A percentile compares a stretch with the other conserved stretches of the same genome.
phyloP scores from a whole-genome alignment of 1,284 basidiomycete species.

The Apiotrichum siamense region DNA sequence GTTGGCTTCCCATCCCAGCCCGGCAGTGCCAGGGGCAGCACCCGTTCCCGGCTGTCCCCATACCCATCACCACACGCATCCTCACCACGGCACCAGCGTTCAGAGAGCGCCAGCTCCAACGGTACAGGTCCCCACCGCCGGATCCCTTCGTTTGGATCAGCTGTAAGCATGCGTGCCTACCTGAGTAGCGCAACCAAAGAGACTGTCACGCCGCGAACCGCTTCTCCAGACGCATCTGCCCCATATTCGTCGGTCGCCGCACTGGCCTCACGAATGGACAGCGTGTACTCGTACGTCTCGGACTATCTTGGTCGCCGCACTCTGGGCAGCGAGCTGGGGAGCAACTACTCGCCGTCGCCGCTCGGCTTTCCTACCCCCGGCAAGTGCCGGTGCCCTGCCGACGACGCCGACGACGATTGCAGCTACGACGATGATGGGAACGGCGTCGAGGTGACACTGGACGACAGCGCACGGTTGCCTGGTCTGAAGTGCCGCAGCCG shows the following conservation, averaged over 20 bases:
- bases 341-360: slow-evolving; percentile 4
- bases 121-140: slow-evolving; percentile 1
- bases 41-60: slow-evolving; percentile 2
- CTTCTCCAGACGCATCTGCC: not conserved
- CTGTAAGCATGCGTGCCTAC: not conserved
- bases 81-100: not conserved
- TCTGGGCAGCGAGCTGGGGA: slow-evolving; percentile 28
- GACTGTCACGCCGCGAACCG: not conserved
- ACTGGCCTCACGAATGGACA: slow-evolving; percentile 5
- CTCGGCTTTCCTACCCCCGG: not conserved
- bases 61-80: slow-evolving; percentile 3
- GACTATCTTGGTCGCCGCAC: slow-evolving; percentile 17
- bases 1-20: not conserved
- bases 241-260: not conserved
- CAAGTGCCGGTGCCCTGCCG: not conserved
- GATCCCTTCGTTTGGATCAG: not conserved
- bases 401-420: not conserved
- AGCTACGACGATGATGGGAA: not conserved
- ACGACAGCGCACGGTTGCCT: no score
- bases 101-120: not conserved
- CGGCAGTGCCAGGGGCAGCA: not conserved
- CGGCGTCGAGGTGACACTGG: not conserved
- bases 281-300: slow-evolving; percentile 15
- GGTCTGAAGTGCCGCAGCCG: not conserved
- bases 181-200: not conserved